Evolutionary conservation across 345 rosid genomes (phyloP), one percentile per base, ranked within the genome.

Genomic region (Pistacia vera): DNA sequence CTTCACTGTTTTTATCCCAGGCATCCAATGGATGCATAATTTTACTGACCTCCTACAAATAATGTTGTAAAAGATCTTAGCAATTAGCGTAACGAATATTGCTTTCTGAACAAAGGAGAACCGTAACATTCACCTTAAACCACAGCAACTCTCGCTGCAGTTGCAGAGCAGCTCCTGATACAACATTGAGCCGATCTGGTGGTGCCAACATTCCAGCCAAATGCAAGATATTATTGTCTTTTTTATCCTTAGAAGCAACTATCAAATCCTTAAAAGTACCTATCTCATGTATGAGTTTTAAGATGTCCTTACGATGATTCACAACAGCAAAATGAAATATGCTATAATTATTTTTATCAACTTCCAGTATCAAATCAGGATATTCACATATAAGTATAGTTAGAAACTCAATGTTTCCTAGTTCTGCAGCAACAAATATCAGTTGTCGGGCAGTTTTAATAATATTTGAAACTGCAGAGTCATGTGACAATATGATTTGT

Each of bases 291-390:
- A 77, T 51, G 28, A 81, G 28, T 10, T 51, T 65, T 41, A 81
- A 81, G 70, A 77, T 64, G 20, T 64, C 44, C 63, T 68, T 78
- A 2, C 65, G 75, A 8, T 78, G 78, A n/a, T 73, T 11, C 52
- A 30, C 5, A 13, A 77, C 70, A 20, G 81, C 75, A 8, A 7
- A 77, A 48, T 77, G 83, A 60, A 81, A 59, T 57, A 81, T 81
- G 72, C 38, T 67, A 13, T 49, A 3, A 2, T 6, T 18, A 49
- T 25, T 2, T 1, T 68, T 14, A 13, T 68, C 13, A 13, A 7
- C 13, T 36, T 36, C 38, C 38, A 36, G 38, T 36, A 36, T 4
- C 38, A 36, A 36, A 36, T 36, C 38, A 25, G 38, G 38, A 36
- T 36, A 36, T 36, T 36, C 38, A 36, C 38, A 1, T 2, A 36